Conservation (phyloP, 192 early-diverging fungal genomes). For the Podila horticola region DNA sequence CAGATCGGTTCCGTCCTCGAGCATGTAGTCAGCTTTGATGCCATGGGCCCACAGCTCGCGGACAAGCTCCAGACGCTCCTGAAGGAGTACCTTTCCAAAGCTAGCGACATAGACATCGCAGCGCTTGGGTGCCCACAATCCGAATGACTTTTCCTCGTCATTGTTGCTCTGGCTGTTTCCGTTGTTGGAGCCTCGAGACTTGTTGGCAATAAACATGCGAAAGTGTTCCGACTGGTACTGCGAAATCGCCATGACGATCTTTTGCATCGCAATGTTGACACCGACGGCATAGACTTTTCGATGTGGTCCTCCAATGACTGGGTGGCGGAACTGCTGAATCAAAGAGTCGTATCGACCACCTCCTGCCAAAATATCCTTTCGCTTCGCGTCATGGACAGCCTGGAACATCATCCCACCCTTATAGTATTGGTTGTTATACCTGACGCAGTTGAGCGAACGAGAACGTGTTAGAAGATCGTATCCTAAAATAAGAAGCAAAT, state of each 20-base stretch:
- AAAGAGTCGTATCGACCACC: constrained; percentile 66
- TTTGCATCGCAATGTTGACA: constrained; percentile 84
- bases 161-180: constrained; percentile 8
- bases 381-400: constrained; percentile 57
- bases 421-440: constrained; percentile 67
- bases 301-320: constrained; percentile 47
- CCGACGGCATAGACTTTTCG: constrained; percentile 73
- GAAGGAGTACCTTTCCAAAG: constrained; percentile 77
- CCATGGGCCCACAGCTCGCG: constrained; percentile 82
- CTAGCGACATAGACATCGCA: constrained; percentile 86
- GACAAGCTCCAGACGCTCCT: constrained; percentile 81
- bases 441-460: not conserved
- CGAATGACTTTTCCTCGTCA: constrained; percentile 51
- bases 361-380: constrained; percentile 64
- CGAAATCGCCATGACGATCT: constrained; percentile 71
- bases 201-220: constrained; percentile 61
- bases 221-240: constrained; percentile 64
- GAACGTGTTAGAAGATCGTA: not conserved
- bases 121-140: constrained; percentile 66
- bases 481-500: not conserved
- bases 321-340: constrained; percentile 62
- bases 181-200: constrained; percentile 6
- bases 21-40: constrained; percentile 84
- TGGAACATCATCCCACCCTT: constrained; percentile 69
- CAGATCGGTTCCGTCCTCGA: constrained; percentile 75